Evolutionary conservation across 2,329 filamentous ascomycete genomes (phyloP).

Genomic region (Colletotrichum tabaci): DNA sequence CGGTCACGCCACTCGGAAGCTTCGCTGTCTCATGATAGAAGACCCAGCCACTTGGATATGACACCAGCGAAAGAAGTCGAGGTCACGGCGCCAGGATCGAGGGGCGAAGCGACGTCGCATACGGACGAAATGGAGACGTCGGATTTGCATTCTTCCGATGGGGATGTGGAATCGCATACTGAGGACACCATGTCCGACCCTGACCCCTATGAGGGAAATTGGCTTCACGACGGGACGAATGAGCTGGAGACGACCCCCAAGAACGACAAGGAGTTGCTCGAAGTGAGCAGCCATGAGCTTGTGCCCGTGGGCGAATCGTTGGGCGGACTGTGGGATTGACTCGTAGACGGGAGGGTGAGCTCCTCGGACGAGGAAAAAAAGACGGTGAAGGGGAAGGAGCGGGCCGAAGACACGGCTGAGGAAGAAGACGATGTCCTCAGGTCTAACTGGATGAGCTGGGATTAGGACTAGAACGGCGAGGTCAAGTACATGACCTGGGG

Average conservation of each 20-base stretch:
- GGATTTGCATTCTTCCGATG: conserved; percentile 42
- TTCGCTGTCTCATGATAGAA: conserved; percentile 20
- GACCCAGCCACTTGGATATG: conserved; percentile 16
- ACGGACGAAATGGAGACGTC: conserved; percentile 42
- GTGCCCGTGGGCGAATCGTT: conserved; percentile 24
- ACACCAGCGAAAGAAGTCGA: conserved; percentile 29
- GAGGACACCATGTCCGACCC: conserved; percentile 41
- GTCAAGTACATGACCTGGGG: background rate
- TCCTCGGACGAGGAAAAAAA: conserved; percentile 43
- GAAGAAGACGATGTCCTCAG: conserved; percentile 39
- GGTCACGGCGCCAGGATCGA: conserved; percentile 14
- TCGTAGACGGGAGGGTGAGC: conserved; percentile 45
- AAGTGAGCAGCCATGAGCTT: conserved; percentile 31
- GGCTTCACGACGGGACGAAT: conserved; percentile 21
- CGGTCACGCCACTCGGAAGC: conserved; percentile 32
- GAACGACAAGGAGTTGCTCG: conserved; percentile 19
- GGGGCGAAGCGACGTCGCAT: conserved; percentile 35
- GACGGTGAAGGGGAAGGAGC: conserved; percentile 17
- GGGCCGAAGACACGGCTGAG: background rate
- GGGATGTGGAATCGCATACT: conserved; percentile 41
- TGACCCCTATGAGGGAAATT: conserved; percentile 39
- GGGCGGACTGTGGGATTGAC: conserved; percentile 44
- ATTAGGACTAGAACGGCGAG: conserved; percentile 18
- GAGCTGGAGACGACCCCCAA: conserved; percentile 13
- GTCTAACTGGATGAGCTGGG: conserved; percentile 43